Percentiles rank a stretch among this genome's conserved stretches.
phyloP scores from a whole-genome alignment of 139 green algal genomes.

The Marvania coccoides region DNA sequence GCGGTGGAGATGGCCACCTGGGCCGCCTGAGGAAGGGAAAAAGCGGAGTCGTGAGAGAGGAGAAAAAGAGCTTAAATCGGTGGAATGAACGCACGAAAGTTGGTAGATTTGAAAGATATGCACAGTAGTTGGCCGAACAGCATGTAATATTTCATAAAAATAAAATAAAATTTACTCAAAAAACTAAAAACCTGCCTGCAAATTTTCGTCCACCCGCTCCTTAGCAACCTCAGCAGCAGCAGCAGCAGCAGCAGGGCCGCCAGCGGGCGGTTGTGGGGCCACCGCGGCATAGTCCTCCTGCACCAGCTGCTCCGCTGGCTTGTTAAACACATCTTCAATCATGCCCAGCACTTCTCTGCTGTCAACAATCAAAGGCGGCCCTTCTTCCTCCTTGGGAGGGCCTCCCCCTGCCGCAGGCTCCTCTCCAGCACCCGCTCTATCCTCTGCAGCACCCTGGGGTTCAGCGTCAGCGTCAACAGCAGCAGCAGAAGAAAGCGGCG shows the following conservation, averaged over 20 bases:
- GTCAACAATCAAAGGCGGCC: slow-evolving; percentile 8
- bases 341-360: slow-evolving; percentile 14
- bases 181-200: too few species aligned
- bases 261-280: background rate
- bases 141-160: too few species aligned
- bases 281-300: background rate
- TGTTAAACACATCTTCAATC: slow-evolving; percentile 22
- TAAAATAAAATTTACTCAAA: too few species aligned
- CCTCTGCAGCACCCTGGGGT: background rate
- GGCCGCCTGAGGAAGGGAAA: background rate
- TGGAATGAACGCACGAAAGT: too few species aligned
- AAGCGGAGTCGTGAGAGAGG: too few species aligned
- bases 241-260: background rate
- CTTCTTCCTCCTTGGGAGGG: background rate
- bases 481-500: background rate
- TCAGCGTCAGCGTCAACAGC: background rate
- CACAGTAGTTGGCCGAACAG: too few species aligned
- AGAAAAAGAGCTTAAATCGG: too few species aligned
- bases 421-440: background rate
- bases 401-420: background rate
- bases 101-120: too few species aligned
- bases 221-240: background rate
- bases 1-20: slow-evolving; percentile 5
- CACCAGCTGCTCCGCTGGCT: slow-evolving; percentile 12
- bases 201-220: background rate